These are phyloP conservation scores for Graphium sp. DNA, from an alignment of 2,329 filamentous ascomycete genomes.

Conservation along the genomic window DNA sequence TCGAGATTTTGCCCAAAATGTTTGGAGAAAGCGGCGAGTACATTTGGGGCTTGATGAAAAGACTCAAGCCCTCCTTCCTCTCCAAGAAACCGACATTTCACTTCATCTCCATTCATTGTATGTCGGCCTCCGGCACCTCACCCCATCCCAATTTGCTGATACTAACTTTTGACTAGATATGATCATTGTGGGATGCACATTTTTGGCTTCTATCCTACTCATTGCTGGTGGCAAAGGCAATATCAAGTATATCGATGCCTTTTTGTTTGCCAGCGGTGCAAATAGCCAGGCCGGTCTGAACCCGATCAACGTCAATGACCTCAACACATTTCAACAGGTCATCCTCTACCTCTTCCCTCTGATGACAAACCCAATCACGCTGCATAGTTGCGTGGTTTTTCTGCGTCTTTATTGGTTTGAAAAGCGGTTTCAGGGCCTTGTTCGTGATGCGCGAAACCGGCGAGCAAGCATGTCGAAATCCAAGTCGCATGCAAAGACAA, in stretches of 20 bases:
- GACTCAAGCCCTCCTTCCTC: slow-evolving; percentile 37
- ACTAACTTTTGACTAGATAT: slow-evolving; percentile 33
- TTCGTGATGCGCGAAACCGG: slow-evolving; percentile 50
- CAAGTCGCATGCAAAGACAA: slow-evolving; percentile 22
- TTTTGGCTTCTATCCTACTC: slow-evolving; percentile 64
- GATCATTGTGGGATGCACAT: slow-evolving; percentile 59
- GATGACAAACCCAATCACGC: slow-evolving; percentile 66
- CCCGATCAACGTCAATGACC: slow-evolving; percentile 49
- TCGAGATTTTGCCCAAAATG: too few relatives aligned
- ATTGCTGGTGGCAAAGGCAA: slow-evolving; percentile 41
- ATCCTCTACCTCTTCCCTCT: slow-evolving; percentile 56
- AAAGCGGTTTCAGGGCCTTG: slow-evolving; percentile 79
- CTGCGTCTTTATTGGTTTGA: slow-evolving; percentile 96
- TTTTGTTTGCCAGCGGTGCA: slow-evolving; percentile 74
- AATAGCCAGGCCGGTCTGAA: slow-evolving; percentile 91
- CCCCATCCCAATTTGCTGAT: background rate
- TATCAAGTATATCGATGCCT: slow-evolving; percentile 66
- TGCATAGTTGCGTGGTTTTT: slow-evolving; percentile 78
- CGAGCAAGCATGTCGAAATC: slow-evolving; percentile 49
- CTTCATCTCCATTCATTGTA: slow-evolving; percentile 70
- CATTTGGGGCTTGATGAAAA: slow-evolving; percentile 24
- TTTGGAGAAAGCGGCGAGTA: slow-evolving; percentile 5
- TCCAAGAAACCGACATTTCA: slow-evolving; percentile 53
- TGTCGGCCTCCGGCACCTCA: slow-evolving; percentile 10
- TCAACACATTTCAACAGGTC: slow-evolving; percentile 59